Base-by-base conservation (phyloP, 2,329 filamentous ascomycete species). In the Arachnomyces sp. region DNA sequence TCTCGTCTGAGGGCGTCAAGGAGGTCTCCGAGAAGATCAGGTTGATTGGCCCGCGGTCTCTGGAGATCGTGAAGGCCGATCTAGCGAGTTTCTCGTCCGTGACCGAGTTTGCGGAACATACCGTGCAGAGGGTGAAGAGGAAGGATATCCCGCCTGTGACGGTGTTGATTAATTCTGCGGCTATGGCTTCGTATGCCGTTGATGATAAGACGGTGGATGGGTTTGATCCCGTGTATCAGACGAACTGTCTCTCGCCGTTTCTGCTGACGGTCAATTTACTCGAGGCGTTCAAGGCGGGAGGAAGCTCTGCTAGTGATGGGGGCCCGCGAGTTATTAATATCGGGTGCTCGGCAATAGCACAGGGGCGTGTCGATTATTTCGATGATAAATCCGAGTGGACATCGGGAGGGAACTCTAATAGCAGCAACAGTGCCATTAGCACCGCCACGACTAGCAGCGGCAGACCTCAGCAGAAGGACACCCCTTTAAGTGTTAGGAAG, bases 151-250 rank as follows among this genome's bases (percentile, higher is more conserved):
- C 59, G n/a, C 58, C 59, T 11, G 50, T 63, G 14, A 52, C 48
- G 7, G 42, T 51, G 30, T 43, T 63, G 38, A 55, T 63, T 37
- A 59, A 63, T 37, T 59, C 51, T 18, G 59, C 57, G 5, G 57
- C 57, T 17, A 49, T 51, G 36, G 48, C 55, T 17, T 62, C 59
- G 20, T 62, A 59, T 44, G 49, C 51, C n/a, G 39, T 49, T 16
- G 59, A 60, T 31, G 47, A 50, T 15, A 43, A 54, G 32, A 62
- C 59, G 25, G 43, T 48, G 35, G 57, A 60, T 43, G 59, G 58
- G 15, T 56, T 53, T 38, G 59, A 63, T 41, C 55, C 58, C 1
- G 57, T 62, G 16, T 62, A 62, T 44, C 59, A 62, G 42, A 58
- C 51, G 28, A 62, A 61, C 43, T 61, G 58, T 39, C 43, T 63